These are phyloP conservation scores for Malus sylvestris DNA, from an alignment of 306 rosid genomes.

Conservation along the genomic window DNA sequence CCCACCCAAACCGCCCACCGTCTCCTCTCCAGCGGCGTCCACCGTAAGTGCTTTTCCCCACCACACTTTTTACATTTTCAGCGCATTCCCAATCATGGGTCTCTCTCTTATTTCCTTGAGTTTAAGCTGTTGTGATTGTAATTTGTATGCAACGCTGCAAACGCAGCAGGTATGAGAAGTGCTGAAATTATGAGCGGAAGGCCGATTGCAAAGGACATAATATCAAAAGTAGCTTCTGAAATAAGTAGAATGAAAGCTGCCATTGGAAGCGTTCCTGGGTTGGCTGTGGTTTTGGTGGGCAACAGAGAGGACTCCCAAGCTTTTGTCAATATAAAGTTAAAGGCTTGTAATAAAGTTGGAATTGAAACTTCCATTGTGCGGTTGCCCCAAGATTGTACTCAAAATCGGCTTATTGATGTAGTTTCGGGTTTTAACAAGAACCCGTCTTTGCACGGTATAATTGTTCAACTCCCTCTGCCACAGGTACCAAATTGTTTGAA, in stretches of 20 bases:
- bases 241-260: conserved; percentile 32
- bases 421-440: conserved; percentile 38
- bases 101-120: neutral
- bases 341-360: conserved; percentile 51
- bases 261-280: conserved; percentile 35
- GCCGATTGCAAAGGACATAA: conserved; percentile 30
- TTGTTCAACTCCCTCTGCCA: conserved; percentile 62
- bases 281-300: conserved; percentile 50
- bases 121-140: neutral
- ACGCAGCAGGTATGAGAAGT: conserved; percentile 4
- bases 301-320: conserved; percentile 43
- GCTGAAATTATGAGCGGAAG: conserved; percentile 35
- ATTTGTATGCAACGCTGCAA: neutral
- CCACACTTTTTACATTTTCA: neutral
- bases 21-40: conserved; percentile 2
- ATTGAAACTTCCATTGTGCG: conserved; percentile 29
- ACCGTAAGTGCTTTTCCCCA: neutral
- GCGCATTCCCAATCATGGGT: neutral
- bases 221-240: conserved; percentile 28
- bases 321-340: conserved; percentile 36
- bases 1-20: conserved; percentile 13
- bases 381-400: conserved; percentile 37
- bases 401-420: conserved; percentile 35
- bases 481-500: conserved; percentile 17
- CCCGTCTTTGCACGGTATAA: conserved; percentile 40